Percentiles rank a stretch among this genome's conserved stretches.
These are phyloP conservation scores for Apiotrichum gamsii DNA, from an alignment of 1,284 basidiomycete species.

Conservation along the genomic window DNA sequence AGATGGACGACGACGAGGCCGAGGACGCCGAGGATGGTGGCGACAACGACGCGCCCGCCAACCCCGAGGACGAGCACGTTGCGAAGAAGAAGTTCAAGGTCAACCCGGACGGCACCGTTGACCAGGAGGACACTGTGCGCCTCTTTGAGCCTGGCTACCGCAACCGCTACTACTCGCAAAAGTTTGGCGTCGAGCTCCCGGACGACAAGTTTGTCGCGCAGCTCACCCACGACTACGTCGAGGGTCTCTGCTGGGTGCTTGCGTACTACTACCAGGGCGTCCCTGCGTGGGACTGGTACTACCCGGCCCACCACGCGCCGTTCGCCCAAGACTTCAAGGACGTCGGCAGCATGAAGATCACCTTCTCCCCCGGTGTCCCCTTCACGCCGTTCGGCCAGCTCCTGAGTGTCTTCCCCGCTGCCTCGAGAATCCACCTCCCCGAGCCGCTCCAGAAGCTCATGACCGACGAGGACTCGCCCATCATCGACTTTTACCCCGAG, in stretches of 20 bases:
- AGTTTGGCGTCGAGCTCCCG: conserved; percentile 72
- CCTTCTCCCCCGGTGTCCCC: conserved; percentile 59
- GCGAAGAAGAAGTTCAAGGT: conserved; percentile 58
- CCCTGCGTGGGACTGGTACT: conserved; percentile 99
- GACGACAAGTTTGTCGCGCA: conserved; percentile 68
- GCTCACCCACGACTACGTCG: conserved; percentile 79
- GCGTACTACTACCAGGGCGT: conserved; percentile 99
- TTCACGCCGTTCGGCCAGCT: conserved; percentile 97
- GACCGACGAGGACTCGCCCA: conserved; percentile 79
- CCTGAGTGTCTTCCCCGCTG: conserved; percentile 95
- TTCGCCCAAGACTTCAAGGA: conserved; percentile 93
- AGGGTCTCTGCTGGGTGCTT: conserved; percentile 94
- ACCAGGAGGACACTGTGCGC: conserved; percentile 83
- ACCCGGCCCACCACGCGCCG: conserved; percentile 96
- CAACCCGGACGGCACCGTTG: conserved; percentile 60
- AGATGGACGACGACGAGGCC: conserved; percentile 31
- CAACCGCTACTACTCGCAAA: conserved; percentile 90
- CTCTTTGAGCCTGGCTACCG: conserved; percentile 92
- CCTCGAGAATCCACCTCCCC: conserved; percentile 75
- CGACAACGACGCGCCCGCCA: conserved; percentile 34
- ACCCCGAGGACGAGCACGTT: conserved; percentile 49
- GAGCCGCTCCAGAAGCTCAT: conserved; percentile 80
- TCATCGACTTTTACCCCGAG: conserved; percentile 91
- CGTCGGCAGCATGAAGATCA: conserved; percentile 69
- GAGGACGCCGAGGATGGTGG: conserved; percentile 48